phyloP scores from a whole-genome alignment of 495 filamentous ascomycete species.

The Penicillium longicatenatum region DNA sequence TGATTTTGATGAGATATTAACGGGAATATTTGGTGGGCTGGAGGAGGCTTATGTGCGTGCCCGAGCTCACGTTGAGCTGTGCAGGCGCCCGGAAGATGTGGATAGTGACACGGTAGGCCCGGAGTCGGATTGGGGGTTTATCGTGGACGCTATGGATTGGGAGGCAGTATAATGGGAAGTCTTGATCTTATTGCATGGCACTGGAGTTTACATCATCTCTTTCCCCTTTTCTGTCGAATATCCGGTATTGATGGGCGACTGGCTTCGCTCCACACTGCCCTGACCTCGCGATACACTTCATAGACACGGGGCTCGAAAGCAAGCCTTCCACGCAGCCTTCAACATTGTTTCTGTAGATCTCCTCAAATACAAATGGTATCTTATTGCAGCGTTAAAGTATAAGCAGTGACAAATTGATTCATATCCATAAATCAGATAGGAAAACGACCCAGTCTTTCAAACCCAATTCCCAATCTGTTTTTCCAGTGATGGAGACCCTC shows the following conservation, averaged over 20 bases:
- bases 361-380: conserved; percentile 9
- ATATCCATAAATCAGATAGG: conserved; percentile 25
- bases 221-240: too few relatives aligned
- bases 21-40: conserved; percentile 39
- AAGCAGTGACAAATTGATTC: conserved; percentile 20
- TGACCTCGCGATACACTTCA: background rate
- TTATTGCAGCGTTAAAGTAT: conserved; percentile 18
- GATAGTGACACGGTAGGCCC: conserved; percentile 9
- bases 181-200: conserved; percentile 9
- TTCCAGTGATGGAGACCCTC: conserved; percentile 42
- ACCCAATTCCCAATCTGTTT: conserved; percentile 25
- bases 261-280: conserved; percentile 2
- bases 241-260: background rate
- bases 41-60: conserved; percentile 37
- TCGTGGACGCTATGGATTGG: conserved; percentile 70
- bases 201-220: conserved; percentile 4
- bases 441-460: conserved; percentile 22
- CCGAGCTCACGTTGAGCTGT: conserved; percentile 28
- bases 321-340: too few relatives aligned
- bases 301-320: background rate
- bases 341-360: background rate
- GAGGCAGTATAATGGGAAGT: conserved; percentile 52
- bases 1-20: conserved; percentile 57
- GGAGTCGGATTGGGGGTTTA: conserved; percentile 57
- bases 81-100: conserved; percentile 18